Evolutionary conservation across 169 alveolate species (phyloP), one percentile per base, ranked within the genome.

Genomic region (Perkinsus chesapeaki): DNA sequence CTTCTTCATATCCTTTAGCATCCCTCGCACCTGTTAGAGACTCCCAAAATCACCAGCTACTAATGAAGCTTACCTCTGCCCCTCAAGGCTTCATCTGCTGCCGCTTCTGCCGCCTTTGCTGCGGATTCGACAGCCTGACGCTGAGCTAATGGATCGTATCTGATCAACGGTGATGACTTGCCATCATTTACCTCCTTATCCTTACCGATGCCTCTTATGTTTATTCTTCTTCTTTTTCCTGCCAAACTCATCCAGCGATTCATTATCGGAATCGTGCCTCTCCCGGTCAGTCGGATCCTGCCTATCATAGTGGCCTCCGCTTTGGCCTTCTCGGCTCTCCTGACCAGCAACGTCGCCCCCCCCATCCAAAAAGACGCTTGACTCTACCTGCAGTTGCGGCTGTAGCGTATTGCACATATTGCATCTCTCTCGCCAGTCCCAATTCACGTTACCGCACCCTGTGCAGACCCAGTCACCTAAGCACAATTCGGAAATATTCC

Each of bases 341-440:
- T 91, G 82, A 1, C 7, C 3, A 60, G 27, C 82, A 60, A 60
- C 23, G 82, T 60, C 3, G 82, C 82, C 37, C 82, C 27, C 82
- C 37, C 82, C 82, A n/a, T n/a, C 82, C 37, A 60, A 60, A 23
- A 34, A 60, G 12, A 60, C 31, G 82, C 0, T 34, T 20, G 23
- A 16, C 36, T 34, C 27, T 34, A 60, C 82, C 31, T 60, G 93
- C 37, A 91, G 93, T 16, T 91, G 73, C 39, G 93, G 93, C 39
- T 91, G 47, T 39, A 91, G 31, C 3, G 36, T 34, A n/a, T 39
- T 20, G 39, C 93, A 91, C 73, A 91, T 31, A 39, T 91, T 91
- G 39, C 93, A 91, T 16, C 93, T 47, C 38, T 37, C 39, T 12
- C 93, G 93, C 93, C 93, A 91, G 73, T 91, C 93, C 93, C 93